Evolutionary conservation across 2,329 filamentous ascomycete genomes (phyloP).

Genomic region (Fusarium clavum): DNA sequence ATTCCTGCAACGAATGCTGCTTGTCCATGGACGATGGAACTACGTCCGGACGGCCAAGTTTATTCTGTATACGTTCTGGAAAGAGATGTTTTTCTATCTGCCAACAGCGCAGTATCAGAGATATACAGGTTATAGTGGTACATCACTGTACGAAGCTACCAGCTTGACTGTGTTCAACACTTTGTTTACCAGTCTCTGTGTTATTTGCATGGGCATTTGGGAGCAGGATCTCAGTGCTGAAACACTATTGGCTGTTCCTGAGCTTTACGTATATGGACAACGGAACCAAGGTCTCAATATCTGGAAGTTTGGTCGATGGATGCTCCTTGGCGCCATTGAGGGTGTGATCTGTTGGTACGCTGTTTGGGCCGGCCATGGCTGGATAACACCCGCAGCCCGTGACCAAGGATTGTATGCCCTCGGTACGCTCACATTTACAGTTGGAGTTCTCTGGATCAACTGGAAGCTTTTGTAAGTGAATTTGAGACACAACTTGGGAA

Average conservation of each 20-base stretch:
- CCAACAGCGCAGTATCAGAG: slow-evolving; percentile 86
- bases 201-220: slow-evolving; percentile 91
- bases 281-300: slow-evolving; percentile 78
- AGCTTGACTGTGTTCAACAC: slow-evolving; percentile 94
- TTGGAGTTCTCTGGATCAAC: slow-evolving; percentile 78
- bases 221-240: slow-evolving; percentile 88
- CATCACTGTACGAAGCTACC: slow-evolving; percentile 88
- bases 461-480: slow-evolving; percentile 76
- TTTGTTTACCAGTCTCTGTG: slow-evolving; percentile 88
- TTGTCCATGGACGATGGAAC: slow-evolving; percentile 92
- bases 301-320: slow-evolving; percentile 79
- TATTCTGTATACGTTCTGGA: slow-evolving; percentile 92
- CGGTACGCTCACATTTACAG: slow-evolving; percentile 77
- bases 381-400: slow-evolving; percentile 61
- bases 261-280: slow-evolving; percentile 88
- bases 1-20: slow-evolving; percentile 84
- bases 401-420: slow-evolving; percentile 80
- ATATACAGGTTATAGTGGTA: slow-evolving; percentile 89
- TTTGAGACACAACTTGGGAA: neutral
- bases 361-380: slow-evolving; percentile 63
- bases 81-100: slow-evolving; percentile 84
- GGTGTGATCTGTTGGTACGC: slow-evolving; percentile 80
- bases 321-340: slow-evolving; percentile 77
- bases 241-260: slow-evolving; percentile 90
- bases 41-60: slow-evolving; percentile 91